phyloP scores from a whole-genome alignment of 306 rosid genomes.

The Fragaria nilgerrensis region DNA sequence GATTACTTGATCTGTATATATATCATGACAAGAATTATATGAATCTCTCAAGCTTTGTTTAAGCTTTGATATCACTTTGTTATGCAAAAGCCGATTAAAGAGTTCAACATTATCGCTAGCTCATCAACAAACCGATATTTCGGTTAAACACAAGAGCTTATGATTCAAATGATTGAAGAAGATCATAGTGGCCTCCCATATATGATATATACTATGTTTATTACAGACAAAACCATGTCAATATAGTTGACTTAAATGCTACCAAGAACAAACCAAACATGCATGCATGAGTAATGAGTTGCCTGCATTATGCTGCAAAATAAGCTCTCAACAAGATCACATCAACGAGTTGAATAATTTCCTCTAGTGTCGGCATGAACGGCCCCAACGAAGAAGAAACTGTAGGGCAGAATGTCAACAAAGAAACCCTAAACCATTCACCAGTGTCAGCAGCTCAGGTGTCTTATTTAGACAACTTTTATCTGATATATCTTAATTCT shows the following conservation, averaged over 20 bases:
- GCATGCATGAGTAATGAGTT: background rate
- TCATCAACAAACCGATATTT: no score
- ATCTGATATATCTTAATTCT: slow-evolving; percentile 16
- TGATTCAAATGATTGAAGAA: background rate
- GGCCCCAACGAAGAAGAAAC: background rate
- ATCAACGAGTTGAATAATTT: slow-evolving; percentile 20
- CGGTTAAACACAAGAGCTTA: background rate
- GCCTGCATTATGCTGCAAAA: background rate
- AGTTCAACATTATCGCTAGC: background rate
- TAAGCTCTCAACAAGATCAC: background rate
- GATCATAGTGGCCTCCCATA: background rate
- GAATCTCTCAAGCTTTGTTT: background rate
- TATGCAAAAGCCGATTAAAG: no score
- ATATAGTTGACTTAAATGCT: slow-evolving; percentile 9
- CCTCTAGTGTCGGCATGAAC: slow-evolving; percentile 18
- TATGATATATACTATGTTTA: background rate
- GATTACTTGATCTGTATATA: background rate
- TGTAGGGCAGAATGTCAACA: slow-evolving; percentile 32
- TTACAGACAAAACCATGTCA: slow-evolving; percentile 12
- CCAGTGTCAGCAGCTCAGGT: slow-evolving; percentile 36
- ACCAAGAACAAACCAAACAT: background rate
- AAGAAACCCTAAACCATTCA: slow-evolving; percentile 19
- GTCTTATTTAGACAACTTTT: slow-evolving; percentile 27
- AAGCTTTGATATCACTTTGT: background rate
- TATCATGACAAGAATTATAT: background rate